Base-by-base conservation (phyloP, 2,329 filamentous ascomycete genomes). In the Aspergillus udagawae region DNA sequence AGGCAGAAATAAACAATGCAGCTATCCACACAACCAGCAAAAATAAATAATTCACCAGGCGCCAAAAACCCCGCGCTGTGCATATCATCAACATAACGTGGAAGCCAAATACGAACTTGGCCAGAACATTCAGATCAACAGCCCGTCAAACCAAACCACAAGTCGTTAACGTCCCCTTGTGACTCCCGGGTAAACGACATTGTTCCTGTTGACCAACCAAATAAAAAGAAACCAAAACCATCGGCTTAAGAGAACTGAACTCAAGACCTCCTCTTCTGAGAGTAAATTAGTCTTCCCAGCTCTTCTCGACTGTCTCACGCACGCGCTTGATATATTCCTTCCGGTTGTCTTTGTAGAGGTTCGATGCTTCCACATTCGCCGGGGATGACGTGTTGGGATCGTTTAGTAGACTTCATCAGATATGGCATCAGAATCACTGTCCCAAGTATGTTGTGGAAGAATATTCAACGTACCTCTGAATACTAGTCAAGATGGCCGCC, bases 331-430 rank as follows among this genome's bases (percentile, higher is more conserved):
- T 90, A 72, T 99, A 99, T 72, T 99, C 94, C 74, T 92, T 92
- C 61, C 92, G 85, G 75, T 97, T 97, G 72, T 99, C 94, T 75
- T 97, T 97, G 82, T 97, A 99, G 8, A 97, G 82, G 73, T 97
- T 99, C 54, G 92, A 96, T 1, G 94, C 94, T 78, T 99, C 94
- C 67, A 97, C 94, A 69, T 99, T 99, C 55, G 94, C 94, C 0
- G 94, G 94, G 1, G 92, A 96, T 57, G 91, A 94, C n/a, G 94
- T 99, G 75, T 99, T 99, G 1, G 94, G 94, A 67, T 99, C 94
- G 76, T 99, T 97, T 14, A 99, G 83, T 48, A 99, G 78, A 85
- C 93, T 97, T 61, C 7, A 42, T 4, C 8, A 38, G 54, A 20
- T 14, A 23, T 20, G 20, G 5, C 10, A 44, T 48, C 25, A 49